Base-by-base conservation (phyloP, 2,329 filamentous ascomycete species). In the Fusarium proliferatum region DNA sequence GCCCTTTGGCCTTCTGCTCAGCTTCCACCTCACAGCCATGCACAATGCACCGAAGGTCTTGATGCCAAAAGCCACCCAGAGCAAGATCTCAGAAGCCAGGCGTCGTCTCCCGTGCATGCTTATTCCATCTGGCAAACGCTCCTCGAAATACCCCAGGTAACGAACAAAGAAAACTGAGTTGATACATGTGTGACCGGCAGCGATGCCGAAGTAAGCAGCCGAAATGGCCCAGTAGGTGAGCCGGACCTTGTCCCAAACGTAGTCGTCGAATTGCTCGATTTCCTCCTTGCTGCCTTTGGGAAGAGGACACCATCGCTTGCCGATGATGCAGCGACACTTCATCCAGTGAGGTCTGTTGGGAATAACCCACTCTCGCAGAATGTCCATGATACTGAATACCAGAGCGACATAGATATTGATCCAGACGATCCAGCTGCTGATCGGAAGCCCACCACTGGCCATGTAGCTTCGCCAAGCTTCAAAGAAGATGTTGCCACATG, bases 311-410 rank as follows among this genome's bases (percentile, higher is more conserved):
- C 63, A 77, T 19, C 75, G 71, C 60, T 79, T 79, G 38, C 72
- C 67, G n/a, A 77, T 48, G n/a, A 78, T 34, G 59, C 77, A 79
- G 2, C 71, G 71, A 10, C 77, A 79, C 38, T 64, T 76, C 66
- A 79, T 72, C 77, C 76, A 79, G 51, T 73, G 71, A 36, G 77
- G 77, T 36, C 68, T 72, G 45, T 79, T 75, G n/a, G 58, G 73
- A 39, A 79, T 79, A 55, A 72, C 61, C 76, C 75, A 78, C 42
- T 79, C 77, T 12, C 73, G 67, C 21, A 66, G 63, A 9, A 79
- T 57, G 16, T 61, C 67, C 36, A 51, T 28, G 13, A 58, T 52
- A 10, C 67, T 63, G 23, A 79, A 34, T 3, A 69, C 9, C 2
- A 79, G 43, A n/a, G 73, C 73, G 4, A 60, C 38, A 21, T 73